Evolutionary conservation across 306 rosid species (phyloP).

Genomic region (Boehmeria nivea): DNA sequence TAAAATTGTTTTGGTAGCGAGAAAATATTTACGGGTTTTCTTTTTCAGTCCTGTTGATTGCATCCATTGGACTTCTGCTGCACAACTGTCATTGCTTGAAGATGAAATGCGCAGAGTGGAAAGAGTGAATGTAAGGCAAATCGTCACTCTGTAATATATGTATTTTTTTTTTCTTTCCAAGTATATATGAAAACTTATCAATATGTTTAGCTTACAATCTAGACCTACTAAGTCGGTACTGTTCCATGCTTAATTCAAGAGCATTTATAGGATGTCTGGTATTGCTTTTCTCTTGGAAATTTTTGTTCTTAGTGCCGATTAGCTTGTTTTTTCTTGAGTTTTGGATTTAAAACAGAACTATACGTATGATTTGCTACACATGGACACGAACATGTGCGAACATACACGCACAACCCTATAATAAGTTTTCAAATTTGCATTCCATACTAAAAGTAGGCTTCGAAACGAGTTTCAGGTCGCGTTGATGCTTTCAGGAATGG

Average conservation of each 20-base stretch:
- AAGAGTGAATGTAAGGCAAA: slow-evolving; percentile 79
- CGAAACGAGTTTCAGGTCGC: slow-evolving; percentile 60
- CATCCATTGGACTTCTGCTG: slow-evolving; percentile 99
- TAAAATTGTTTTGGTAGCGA: too few relatives aligned
- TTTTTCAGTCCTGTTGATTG: slow-evolving; percentile 91
- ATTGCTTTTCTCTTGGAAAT: neutral
- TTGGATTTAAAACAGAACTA: too few relatives aligned
- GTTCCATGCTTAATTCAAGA: too few relatives aligned
- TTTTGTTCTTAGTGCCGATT: too few relatives aligned
- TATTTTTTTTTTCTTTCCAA: slow-evolving; percentile 5
- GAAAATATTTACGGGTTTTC: slow-evolving; percentile 1
- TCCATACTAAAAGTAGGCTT: neutral
- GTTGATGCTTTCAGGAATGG: slow-evolving; percentile 92
- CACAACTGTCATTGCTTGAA: slow-evolving; percentile 86
- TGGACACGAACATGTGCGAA: too few relatives aligned
- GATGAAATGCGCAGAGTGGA: slow-evolving; percentile 95
- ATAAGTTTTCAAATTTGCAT: neutral
- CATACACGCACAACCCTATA: too few relatives aligned
- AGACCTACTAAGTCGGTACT: too few relatives aligned
- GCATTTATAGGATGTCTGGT: neutral
- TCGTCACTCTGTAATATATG: neutral
- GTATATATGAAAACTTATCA: neutral
- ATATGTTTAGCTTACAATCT: too few relatives aligned
- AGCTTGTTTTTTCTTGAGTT: too few relatives aligned
- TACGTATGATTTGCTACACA: too few relatives aligned